Conservation (phyloP, 179 eudicot species). For the Sideroxylon spinosum region DNA sequence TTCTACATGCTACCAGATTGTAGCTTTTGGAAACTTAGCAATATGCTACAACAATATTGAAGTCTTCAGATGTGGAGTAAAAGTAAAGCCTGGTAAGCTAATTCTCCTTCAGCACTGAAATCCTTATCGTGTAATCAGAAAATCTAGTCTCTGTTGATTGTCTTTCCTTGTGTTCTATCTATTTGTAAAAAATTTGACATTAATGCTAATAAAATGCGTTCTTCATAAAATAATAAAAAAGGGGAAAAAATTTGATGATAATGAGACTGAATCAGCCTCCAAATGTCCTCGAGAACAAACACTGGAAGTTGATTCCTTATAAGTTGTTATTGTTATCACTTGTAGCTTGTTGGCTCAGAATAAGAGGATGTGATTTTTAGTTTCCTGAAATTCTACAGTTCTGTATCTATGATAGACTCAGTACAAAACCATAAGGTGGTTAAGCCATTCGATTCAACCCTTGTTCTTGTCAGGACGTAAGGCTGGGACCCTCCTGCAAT, state of each 20-base stretch:
- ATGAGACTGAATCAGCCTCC: background rate
- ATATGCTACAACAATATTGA: slow-evolving; percentile 81
- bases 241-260: too few species aligned
- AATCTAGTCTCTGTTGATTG: background rate
- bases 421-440: too few species aligned
- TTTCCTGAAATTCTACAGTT: too few species aligned
- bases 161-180: background rate
- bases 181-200: background rate
- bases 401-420: too few species aligned
- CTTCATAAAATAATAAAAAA: background rate
- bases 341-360: background rate
- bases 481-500: too few species aligned
- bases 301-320: background rate
- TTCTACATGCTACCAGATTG: slow-evolving; percentile 41
- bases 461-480: too few species aligned
- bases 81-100: slow-evolving; percentile 81
- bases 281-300: background rate
- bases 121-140: too few species aligned
- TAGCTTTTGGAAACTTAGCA: slow-evolving; percentile 91
- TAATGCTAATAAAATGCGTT: background rate
- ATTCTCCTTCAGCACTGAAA: background rate
- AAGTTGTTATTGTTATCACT: background rate
- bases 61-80: slow-evolving; percentile 86
- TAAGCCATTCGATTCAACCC: too few species aligned
- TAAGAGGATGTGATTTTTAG: background rate